Conservation (phyloP, 495 filamentous ascomycete species). For the Daldinia concentrica region DNA sequence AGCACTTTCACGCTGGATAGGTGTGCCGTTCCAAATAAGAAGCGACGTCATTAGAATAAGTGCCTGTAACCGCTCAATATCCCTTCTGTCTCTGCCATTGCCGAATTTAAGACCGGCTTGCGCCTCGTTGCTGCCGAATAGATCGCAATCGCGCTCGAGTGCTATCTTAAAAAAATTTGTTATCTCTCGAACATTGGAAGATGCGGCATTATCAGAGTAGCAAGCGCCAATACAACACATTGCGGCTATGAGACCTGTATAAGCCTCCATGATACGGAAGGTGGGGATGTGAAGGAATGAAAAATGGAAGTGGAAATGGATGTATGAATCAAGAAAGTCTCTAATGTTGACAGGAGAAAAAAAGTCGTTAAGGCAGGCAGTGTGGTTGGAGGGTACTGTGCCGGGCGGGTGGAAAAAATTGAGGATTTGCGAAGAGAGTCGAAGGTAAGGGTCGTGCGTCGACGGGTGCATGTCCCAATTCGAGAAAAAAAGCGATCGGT, state of each 20-base stretch:
- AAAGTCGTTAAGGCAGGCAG: constrained; percentile 57
- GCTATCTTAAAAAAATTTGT: constrained; percentile 64
- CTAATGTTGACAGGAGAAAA: constrained; percentile 68
- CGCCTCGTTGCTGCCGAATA: constrained; percentile 51
- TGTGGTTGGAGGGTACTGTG: constrained; percentile 48
- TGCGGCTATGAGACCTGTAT: constrained; percentile 66
- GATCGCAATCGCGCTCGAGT: constrained; percentile 59
- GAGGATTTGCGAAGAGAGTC: constrained; percentile 61
- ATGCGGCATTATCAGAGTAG: constrained; percentile 65
- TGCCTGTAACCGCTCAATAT: constrained; percentile 69
- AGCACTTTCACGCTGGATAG: constrained; percentile 63
- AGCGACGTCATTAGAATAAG: constrained; percentile 64
- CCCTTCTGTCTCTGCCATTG: constrained; percentile 46
- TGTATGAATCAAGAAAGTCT: constrained; percentile 68
- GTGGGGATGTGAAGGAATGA: constrained; percentile 75
- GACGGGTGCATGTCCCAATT: constrained; percentile 53
- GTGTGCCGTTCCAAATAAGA: constrained; percentile 71
- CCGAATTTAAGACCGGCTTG: constrained; percentile 49
- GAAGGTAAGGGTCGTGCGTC: constrained; percentile 59
- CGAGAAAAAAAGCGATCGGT: constrained; percentile 49
- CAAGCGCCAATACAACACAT: constrained; percentile 75
- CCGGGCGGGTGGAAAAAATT: constrained; percentile 64
- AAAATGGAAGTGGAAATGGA: constrained; percentile 72
- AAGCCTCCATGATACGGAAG: constrained; percentile 67
- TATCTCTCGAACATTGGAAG: constrained; percentile 65